Conservation (phyloP, 1,284 basidiomycete genomes). For the Puccinia triticina region DNA sequence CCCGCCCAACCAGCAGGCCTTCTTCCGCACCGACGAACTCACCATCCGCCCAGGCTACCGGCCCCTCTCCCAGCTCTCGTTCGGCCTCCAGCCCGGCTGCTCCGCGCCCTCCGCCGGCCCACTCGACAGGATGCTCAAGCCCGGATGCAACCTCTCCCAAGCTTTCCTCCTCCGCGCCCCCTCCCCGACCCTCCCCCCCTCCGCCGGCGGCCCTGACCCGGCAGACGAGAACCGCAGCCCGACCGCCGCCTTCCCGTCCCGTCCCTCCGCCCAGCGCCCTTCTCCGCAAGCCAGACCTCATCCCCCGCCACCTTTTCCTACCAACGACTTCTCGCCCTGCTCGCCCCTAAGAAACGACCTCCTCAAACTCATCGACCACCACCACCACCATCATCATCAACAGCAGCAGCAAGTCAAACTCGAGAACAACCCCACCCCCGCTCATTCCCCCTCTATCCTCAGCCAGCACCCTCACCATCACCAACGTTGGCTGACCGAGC, state of each 20-base stretch:
- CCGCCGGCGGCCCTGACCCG: background rate
- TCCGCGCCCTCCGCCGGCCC: background rate
- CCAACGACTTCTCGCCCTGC: conserved; percentile 22
- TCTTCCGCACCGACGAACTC: conserved; percentile 4
- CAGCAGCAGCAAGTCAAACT: no score
- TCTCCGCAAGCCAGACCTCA: no score
- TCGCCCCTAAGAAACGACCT: background rate
- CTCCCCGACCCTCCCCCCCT: background rate
- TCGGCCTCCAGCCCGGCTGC: background rate
- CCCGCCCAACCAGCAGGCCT: conserved; percentile 7
- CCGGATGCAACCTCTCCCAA: conserved; percentile 24
- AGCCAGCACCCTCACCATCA: background rate
- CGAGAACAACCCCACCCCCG: background rate
- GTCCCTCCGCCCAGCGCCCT: background rate
- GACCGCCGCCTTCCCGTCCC: background rate
- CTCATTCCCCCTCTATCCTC: background rate
- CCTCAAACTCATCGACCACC: background rate
- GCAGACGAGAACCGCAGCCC: background rate
- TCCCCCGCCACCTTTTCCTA: background rate
- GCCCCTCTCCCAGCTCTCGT: conserved; percentile 19
- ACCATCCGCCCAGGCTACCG: no score
- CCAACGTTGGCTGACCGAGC: background rate
- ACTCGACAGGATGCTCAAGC: conserved; percentile 4
- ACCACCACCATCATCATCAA: background rate
- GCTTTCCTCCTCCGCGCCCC: conserved; percentile 9